Evolutionary conservation across 495 filamentous ascomycete genomes (phyloP), one percentile per base, ranked within the genome.

Genomic region (Penicillium soppii): DNA sequence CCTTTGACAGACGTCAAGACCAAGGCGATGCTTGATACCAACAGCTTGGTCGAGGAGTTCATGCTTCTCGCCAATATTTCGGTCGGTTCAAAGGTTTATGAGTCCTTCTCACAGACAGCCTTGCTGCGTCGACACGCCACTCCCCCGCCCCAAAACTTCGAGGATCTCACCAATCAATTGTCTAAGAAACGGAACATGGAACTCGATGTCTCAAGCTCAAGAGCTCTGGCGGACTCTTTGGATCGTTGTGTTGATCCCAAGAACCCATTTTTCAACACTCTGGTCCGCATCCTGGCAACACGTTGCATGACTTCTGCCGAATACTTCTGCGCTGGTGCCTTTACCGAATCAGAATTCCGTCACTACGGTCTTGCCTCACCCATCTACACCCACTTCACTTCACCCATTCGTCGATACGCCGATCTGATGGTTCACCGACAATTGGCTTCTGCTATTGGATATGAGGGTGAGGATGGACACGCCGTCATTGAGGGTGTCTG

Each of bases 301-400:
- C 85, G 94, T 23, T 98, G 94, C 83, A 97, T 98, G 95, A 95
- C 95, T 75, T 92, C 91, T 26, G 94, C 94, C 50, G 95, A 97
- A 69, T 98, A 98, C 76, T 97, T 97, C 73, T 91, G 88, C 71
- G 84, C 91, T 0, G 94, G 94, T 52, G 91, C 91, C 2, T 90
- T 96, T 63, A 82, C 91, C 0, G 91, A 92, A 65, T 83, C 90
- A 1, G 94, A 97, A 56, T 98, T 95, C 82, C 82, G 91, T 26
- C 94, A 98, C 68, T 98, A 98, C 69, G 95, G 94, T 50, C 80
- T 98, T 2, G 94, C 94, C 0, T 89, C 83, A 7, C 90, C 95
- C 56, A 98, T 98, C 63, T 98, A 98, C 75, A 98, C 94, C 1
- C 94, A 97, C 69, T 98, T 98, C 75, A 98, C 94, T 3, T 92